Evolutionary conservation across 306 rosid genomes (phyloP), one percentile per base, ranked within the genome.

Genomic region (Ochetophila trinervis): DNA sequence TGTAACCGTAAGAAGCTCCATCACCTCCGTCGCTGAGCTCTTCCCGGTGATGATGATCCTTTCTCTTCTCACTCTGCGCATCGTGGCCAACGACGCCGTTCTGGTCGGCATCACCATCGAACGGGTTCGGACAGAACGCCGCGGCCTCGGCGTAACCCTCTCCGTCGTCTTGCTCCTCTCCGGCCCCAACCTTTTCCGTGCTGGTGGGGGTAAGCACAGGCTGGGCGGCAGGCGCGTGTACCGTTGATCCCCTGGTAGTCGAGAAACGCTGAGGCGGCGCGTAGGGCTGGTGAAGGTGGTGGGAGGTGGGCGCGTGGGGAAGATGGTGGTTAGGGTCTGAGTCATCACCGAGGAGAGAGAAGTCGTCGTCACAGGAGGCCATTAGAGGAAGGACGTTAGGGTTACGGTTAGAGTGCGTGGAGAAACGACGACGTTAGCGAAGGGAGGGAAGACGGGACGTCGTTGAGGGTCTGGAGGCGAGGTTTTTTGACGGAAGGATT

Each of bases 311-410:
- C 54, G 68, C 72, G 40, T 75, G 77, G n/a, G 68, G 53, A 23
- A n/a, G 53, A 48, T 70, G 75, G 66, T 50, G 71, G 73, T 58
- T 63, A 48, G 77, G 22, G 71, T 56, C 65, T 16, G 90, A 76
- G 19, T 86, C 94, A 79, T 88, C 90, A 23, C 71, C 84, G 91
- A 93, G 91, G 79, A 93, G 82, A 22, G 96, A 79, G 88, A 85
- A 92, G 74, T 91, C 97, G 83, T 93, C 97, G 84, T 84, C 94
- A 87, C 95, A 86, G 82, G 95, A 86, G 45, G 94, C 95, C 96
- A 85, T 89, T 42, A 66, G 80, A 73, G 80, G 83, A 61, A 52
- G 48, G 62, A 76, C 92, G 97, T 89, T 85, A 87, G 76, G 92
- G 82, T 81, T 80, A 74, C 71, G 72, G 81, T 78, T 80, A 80